Base-by-base conservation (phyloP, 2,329 filamentous ascomycete genomes). In the Fusarium aywerte region DNA sequence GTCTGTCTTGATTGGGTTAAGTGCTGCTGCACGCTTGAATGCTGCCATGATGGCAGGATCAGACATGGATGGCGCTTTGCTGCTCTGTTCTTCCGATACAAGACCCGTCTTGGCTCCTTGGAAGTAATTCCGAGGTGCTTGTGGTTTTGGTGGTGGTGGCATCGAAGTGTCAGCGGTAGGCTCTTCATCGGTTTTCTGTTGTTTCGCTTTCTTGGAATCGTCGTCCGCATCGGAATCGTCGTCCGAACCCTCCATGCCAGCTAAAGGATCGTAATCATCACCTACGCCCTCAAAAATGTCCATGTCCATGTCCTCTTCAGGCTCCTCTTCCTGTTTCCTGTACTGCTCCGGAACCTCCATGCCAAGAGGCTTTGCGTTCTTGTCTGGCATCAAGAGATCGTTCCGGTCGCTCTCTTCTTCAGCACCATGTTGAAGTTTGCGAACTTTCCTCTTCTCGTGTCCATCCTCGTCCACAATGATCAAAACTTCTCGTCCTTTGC, bases 41-140 rank as follows among this genome's bases (percentile, higher is more conserved):
- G 93, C 93, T 5, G 92, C 93, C 67, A 93, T 84, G 65, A 97
- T 90, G 3, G 90, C 87, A 3, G 93, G 91, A 73, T 97, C 93
- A 25, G 84, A 85, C 73, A 90, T 86, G 6, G 86, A 87, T 2
- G 86, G 84, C 3, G 80, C 80, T 62, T 83, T 83, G 45, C 81
- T 83, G 45, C 81, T 79, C 15, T 77, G 76, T 65, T 87, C 82
- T 42, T 86, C 82, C 2, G 85, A 85, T 16, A 86, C 80, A 38
- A 89, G 80, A 5, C 79, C 79, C 1, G 82, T 83, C 72, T 84
- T 87, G 38, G 85, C 82, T 61, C 84, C 87, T 76, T 85, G 81
- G 76, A 91, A 91, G 76, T 90, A 90, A 73, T 89, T 89, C 61
- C 81, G 80, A 23, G 80, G 79, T 55, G 76, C 74, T 49, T 77